phyloP scores from a whole-genome alignment of 768 basidiomycete species.

The Lactifluus hygrophoroides region DNA sequence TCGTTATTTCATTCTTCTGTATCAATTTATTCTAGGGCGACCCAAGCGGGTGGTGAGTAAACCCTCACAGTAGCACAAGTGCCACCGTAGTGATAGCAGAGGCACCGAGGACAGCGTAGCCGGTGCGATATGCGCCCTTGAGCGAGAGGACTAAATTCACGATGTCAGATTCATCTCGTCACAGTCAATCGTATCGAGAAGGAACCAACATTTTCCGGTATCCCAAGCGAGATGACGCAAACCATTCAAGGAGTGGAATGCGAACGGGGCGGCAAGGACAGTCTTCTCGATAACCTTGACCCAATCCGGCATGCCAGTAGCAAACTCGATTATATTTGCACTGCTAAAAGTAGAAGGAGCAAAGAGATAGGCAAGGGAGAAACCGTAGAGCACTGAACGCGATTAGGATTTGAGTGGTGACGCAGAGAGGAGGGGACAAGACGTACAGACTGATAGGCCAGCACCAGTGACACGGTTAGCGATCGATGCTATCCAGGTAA shows the following conservation, averaged over 20 bases:
- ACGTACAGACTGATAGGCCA: slow-evolving; percentile 69
- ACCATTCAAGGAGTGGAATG: slow-evolving; percentile 88
- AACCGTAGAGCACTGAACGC: slow-evolving; percentile 71
- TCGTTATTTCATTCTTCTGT: not conserved
- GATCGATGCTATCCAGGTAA: slow-evolving; percentile 86
- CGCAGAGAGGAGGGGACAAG: not conserved
- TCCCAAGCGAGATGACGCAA: slow-evolving; percentile 90
- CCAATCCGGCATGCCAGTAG: slow-evolving; percentile 62
- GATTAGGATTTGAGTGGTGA: not conserved
- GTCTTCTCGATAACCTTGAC: slow-evolving; percentile 72
- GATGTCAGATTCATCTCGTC: not conserved
- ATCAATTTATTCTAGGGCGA: not conserved
- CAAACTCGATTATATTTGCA: slow-evolving; percentile 62
- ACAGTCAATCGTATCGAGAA: not conserved
- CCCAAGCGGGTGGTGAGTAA: not conserved
- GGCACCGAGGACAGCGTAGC: slow-evolving; percentile 77
- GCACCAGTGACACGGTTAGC: slow-evolving; percentile 80
- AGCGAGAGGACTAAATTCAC: slow-evolving; percentile 56
- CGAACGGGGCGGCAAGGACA: slow-evolving; percentile 77
- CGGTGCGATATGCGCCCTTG: slow-evolving; percentile 71
- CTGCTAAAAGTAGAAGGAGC: slow-evolving; percentile 78
- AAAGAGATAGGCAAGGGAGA: slow-evolving; percentile 77
- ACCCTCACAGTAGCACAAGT: slow-evolving; percentile 44
- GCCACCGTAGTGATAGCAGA: slow-evolving; percentile 68
- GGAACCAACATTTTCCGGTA: slow-evolving; percentile 68